Percentiles rank a stretch among this genome's conserved stretches.
Conservation (phyloP, 179 eudicot genomes). For the Vitellaria paradoxa region DNA sequence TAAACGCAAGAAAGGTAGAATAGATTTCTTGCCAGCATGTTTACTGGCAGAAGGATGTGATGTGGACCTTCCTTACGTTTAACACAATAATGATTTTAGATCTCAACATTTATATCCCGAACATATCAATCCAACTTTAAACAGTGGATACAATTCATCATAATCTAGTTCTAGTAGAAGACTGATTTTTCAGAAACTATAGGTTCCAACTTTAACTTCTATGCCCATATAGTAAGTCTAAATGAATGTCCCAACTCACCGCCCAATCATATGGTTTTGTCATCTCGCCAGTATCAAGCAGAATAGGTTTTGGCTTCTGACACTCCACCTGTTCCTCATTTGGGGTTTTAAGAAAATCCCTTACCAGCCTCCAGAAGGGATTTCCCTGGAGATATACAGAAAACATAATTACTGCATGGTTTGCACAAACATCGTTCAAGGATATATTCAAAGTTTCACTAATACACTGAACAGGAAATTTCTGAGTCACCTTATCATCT, state of each 20-base stretch:
- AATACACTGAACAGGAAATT: not conserved
- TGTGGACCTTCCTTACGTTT: not conserved
- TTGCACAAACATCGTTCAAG: not conserved
- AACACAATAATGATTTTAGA: not conserved
- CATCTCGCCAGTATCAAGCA: conserved; percentile 97
- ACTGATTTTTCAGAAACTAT: not conserved
- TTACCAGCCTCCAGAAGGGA: conserved; percentile 80
- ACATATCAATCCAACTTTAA: not conserved
- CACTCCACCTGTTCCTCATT: conserved; percentile 67
- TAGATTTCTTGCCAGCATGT: not conserved
- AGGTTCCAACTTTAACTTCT: conserved; percentile 3
- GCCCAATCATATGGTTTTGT: conserved; percentile 96
- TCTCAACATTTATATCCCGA: not conserved
- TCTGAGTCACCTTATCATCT: conserved; percentile 58
- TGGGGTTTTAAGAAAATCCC: conserved; percentile 68
- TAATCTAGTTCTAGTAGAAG: not conserved
- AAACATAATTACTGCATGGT: not conserved
- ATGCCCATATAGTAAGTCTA: not conserved
- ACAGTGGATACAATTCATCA: not conserved
- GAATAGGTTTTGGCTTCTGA: conserved; percentile 82
- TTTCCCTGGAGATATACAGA: conserved; percentile 55
- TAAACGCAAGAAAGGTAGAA: not conserved
- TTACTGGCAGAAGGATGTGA: not conserved
- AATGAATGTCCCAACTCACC: conserved; percentile 45
- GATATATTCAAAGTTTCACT: not conserved